Evolutionary conservation across 75 land plant genomes (phyloP), one percentile per base, ranked within the genome.

Genomic region (Isoetes taiwanensis): DNA sequence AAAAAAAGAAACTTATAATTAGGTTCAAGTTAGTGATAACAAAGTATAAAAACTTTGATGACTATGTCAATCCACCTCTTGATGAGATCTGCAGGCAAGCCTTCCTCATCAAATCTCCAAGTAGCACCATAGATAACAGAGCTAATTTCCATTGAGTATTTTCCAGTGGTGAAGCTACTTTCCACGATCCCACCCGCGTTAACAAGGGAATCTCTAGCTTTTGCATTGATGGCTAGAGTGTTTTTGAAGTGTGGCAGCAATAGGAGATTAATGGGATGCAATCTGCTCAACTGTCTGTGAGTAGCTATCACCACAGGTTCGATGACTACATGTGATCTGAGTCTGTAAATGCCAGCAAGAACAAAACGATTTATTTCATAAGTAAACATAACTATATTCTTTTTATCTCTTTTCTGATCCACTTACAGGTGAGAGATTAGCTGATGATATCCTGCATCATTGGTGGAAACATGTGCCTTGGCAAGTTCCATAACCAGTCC

Each of bases 81-180:
- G 19, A 86, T 64, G 46, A 91, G 80, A 48, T 91, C 97, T n/a
- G 78, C 83, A n/a, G 95, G 97, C 21, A 91, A 71, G 54, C 73
- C 71, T 64, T 91, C 88, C 58, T 62, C 54, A 65, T 91, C 97
- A 61, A 91, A 83, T 24, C 94, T 78, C 97, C 97, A 90, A 5
- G 30, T 19, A 34, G 53, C 54, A 14, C 43, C 50, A 34, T 79
- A 82, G 4, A 54, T 54, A 0, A 41, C 56, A 11, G 85, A 66
- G 31, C 72, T 57, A 12, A 82, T 12, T 52, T 78, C 82, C 61
- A 76, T 67, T 23, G 71, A 50, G 30, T 64, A 79, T 35, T 71
- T 78, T 2, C 56, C 72, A 3, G 82, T 64, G 16, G 50, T 52
- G 32, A 79, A 63, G 0, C 69, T 17, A 25, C 4, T 63, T 59